Percentiles rank a stretch among this genome's conserved stretches.
Conservation (phyloP, 2,329 filamentous ascomycete species). For the Calonectria pauciramosa region DNA sequence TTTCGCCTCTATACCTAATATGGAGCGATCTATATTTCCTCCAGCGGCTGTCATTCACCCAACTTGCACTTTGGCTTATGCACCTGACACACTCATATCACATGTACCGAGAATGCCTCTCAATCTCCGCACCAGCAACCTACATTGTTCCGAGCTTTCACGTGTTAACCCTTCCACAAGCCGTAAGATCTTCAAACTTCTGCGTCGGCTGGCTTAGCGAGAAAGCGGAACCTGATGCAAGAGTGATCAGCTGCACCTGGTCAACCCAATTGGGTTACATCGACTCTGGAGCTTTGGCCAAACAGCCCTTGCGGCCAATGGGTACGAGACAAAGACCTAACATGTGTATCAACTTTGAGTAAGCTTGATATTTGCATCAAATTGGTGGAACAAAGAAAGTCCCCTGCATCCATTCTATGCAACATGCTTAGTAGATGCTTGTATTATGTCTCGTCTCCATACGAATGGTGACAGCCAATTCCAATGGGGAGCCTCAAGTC, state of each 20-base stretch:
- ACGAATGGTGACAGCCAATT: background rate
- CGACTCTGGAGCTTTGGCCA: background rate
- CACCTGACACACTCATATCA: background rate
- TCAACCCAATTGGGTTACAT: background rate
- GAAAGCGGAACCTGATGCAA: background rate
- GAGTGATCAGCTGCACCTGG: background rate
- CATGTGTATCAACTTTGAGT: background rate
- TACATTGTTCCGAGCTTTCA: background rate
- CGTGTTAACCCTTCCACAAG: background rate
- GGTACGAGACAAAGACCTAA: background rate
- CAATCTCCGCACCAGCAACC: background rate
- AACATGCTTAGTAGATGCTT: background rate
- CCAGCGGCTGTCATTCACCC: background rate
- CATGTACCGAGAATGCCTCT: background rate
- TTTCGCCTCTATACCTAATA: background rate
- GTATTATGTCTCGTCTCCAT: background rate
- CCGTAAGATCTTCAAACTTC: background rate
- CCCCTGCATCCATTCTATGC: background rate
- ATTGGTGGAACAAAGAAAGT: background rate
- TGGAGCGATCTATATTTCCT: too few species aligned
- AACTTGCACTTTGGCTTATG: background rate
- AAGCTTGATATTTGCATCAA: background rate
- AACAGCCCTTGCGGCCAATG: background rate
- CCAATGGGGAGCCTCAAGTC: background rate
- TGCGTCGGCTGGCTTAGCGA: background rate